A percentile compares a stretch with the other conserved stretches of the same genome.
Conservation (phyloP, 305 asterid species). For the Plantago lanceolata region DNA sequence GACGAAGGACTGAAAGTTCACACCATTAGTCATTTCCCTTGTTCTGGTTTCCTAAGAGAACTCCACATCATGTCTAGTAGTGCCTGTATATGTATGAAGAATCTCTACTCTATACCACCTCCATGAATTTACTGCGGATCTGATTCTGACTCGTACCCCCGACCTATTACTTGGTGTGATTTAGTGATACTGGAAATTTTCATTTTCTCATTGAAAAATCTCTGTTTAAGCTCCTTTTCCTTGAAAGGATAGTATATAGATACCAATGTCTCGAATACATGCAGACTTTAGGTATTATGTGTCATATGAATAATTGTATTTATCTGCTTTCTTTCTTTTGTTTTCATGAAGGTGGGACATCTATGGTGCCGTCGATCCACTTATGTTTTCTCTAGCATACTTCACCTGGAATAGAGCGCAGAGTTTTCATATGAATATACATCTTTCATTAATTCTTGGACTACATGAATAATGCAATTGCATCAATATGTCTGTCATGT, state of each 20-base stretch:
- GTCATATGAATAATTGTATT: background rate
- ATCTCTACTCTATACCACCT: background rate
- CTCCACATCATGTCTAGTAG: background rate
- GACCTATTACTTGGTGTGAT: background rate
- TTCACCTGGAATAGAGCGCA: background rate
- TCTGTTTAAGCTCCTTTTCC: background rate
- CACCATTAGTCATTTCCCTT: background rate
- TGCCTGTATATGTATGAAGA: background rate
- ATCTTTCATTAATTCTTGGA: background rate
- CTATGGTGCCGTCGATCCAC: background rate
- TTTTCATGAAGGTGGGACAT: background rate
- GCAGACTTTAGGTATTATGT: background rate
- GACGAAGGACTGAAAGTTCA: background rate
- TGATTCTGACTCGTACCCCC: too few relatives aligned
- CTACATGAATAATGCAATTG: background rate
- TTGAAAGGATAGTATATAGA: background rate
- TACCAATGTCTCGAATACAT: background rate
- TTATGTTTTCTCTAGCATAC: background rate
- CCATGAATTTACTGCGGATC: background rate
- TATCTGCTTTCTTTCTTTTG: background rate
- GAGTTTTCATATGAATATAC: background rate
- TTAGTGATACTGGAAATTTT: background rate
- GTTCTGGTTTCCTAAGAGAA: background rate
- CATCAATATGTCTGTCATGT: background rate
- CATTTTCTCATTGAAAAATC: background rate